A percentile compares a stretch with the other conserved stretches of the same genome.
Evolutionary conservation across 2,329 filamentous ascomycete genomes (phyloP).

Genomic region (Colletotrichum truncatum): DNA sequence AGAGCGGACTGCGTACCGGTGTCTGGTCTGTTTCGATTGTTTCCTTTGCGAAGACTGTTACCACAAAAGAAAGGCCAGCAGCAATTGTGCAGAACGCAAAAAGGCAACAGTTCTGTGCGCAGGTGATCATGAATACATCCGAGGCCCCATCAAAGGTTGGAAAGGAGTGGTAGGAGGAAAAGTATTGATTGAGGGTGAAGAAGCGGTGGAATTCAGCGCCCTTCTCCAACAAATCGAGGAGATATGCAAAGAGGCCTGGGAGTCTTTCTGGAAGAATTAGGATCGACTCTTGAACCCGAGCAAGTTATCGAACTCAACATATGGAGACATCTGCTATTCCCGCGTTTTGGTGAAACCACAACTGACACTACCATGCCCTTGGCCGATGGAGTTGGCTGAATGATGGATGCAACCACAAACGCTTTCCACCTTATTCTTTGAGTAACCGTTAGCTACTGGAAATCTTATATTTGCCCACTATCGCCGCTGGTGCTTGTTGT

Average conservation of each 20-base stretch:
- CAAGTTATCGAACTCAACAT: no score
- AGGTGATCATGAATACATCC: conserved; percentile 33
- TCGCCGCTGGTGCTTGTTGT: no score
- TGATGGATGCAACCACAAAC: no score
- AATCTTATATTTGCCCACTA: no score
- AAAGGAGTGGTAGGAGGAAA: conserved; percentile 33
- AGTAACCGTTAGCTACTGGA: no score
- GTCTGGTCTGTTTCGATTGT: conserved; percentile 32
- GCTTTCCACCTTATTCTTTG: no score
- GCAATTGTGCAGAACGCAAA: conserved; percentile 2
- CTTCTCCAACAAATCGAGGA: conserved; percentile 29
- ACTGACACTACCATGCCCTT: no score
- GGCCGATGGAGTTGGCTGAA: no score
- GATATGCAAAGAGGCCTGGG: conserved; percentile 30
- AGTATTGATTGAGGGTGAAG: conserved; percentile 31
- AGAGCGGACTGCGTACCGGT: conserved; percentile 30
- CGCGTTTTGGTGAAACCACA: no score
- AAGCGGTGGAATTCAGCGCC: conserved; percentile 28
- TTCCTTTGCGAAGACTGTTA: conserved; percentile 35
- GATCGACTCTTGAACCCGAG: no score
- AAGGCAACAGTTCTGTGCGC: conserved; percentile 24
- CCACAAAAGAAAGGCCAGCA: conserved; percentile 20
- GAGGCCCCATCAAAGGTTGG: conserved; percentile 35
- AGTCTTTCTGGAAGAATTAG: neutral
- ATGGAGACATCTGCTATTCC: no score